Conservation (phyloP, 2,329 filamentous ascomycete species). For the Cylindrodendrum hubeiense region DNA sequence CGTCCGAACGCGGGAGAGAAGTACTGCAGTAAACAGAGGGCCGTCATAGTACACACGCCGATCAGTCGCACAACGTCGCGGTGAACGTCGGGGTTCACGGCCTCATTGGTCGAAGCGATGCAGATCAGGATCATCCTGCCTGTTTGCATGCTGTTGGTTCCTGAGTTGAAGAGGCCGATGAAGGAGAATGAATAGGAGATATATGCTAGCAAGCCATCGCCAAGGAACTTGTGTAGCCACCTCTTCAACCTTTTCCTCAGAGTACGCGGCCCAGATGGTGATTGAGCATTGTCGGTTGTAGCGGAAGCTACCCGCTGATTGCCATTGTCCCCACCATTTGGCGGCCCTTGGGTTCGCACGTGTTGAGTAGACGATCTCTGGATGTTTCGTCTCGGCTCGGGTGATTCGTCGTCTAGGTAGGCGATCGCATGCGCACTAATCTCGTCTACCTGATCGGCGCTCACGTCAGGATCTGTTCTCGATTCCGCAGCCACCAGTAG, state of each 20-base stretch:
- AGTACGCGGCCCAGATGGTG: not conserved
- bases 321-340: not conserved
- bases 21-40: slow-evolving; percentile 13
- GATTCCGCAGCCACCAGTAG: not conserved
- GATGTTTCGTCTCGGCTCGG: not conserved
- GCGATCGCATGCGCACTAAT: not conserved
- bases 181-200: slow-evolving; percentile 4
- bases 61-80: slow-evolving; percentile 11
- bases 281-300: not conserved
- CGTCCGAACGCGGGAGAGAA: slow-evolving; percentile 12
- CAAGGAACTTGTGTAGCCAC: not conserved
- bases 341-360: not conserved
- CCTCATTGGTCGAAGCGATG: not conserved
- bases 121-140: slow-evolving; percentile 3
- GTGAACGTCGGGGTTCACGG: not conserved
- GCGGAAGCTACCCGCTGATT: not conserved
- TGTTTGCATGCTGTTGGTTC: slow-evolving; percentile 13
- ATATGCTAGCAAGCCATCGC: slow-evolving; percentile 6
- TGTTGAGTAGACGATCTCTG: not conserved
- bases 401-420: not conserved
- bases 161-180: slow-evolving; percentile 17
- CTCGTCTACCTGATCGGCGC: slow-evolving; percentile 1
- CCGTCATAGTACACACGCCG: not conserved
- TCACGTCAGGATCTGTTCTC: not conserved
- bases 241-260: not conserved